Base-by-base conservation (phyloP, 495 filamentous ascomycete genomes). In the Annulohypoxylon stygium region DNA sequence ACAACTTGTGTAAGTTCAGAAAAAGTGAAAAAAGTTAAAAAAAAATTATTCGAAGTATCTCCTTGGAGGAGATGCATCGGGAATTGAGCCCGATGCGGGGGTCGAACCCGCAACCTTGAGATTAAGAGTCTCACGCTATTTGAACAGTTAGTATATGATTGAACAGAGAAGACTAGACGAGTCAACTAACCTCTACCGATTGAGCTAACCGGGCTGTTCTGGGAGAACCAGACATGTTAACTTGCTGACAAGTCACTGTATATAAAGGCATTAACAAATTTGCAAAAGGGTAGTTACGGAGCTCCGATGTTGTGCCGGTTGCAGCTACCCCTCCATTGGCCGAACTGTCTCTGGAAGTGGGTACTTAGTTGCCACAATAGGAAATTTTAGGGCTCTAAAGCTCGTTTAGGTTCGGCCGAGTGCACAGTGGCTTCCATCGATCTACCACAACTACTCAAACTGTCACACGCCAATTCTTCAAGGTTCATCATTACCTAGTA, bases 61-160 rank as follows among this genome's bases (percentile, higher is more conserved):
- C 66, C 53, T 16, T 47, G 18, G 34, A 53, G 54, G 63, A 59
- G 63, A 71, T 51, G 74, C 78, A 76, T 76, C 78, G 69, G 78
- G 78, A 78, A 75, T 79, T 78, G 78, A 79, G 76, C 78, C 78
- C 78, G 78, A 78, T 77, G 76, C 76, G 75, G 76, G 76, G 76
- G 76, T 78, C 76, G 76, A 78, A 75, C 72, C 87, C 86, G 83
- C 87, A 89, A 85, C 88, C 86, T 90, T 90, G 85, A 88, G 88
- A 89, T 90, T 91, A 92, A 91, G 89, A 92, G 90, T 91, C 90
- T 90, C 87, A 91, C 90, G 90, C 90, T 58, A 58, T 39, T 39
- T 43, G 20, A 3, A 43, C 23, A 8, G 57, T 60, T 43, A 60
- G 37, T 60, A 45, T 41, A 14, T 2, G 36, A 4, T 43, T 3